Conservation (phyloP, 2,329 filamentous ascomycete genomes). For the Penicillium sp. region DNA sequence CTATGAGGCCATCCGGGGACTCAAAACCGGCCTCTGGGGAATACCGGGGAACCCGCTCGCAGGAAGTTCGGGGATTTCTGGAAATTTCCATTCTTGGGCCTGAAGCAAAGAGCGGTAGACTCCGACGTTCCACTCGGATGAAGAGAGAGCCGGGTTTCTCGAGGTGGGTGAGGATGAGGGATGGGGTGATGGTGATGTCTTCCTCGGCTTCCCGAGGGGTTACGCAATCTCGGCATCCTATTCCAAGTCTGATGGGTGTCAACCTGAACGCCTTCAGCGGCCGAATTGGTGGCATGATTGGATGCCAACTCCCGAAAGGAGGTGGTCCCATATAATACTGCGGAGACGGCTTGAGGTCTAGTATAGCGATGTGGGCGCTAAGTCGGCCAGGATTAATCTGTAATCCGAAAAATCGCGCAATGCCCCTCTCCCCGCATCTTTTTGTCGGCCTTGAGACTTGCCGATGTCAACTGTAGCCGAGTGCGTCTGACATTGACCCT, state of each 20-base stretch:
- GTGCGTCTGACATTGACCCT: constrained; percentile 6
- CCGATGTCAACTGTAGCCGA: constrained; percentile 1
- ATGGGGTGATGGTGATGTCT: neutral
- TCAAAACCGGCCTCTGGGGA: constrained; percentile 1
- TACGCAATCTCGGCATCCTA: constrained; percentile 8
- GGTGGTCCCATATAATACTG: constrained; percentile 9
- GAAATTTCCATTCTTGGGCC: neutral
- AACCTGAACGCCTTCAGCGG: constrained; percentile 3
- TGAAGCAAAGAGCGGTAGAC: neutral
- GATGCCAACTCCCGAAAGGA: constrained; percentile 1
- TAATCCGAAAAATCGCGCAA: constrained; percentile 15
- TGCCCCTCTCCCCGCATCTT: constrained; percentile 4
- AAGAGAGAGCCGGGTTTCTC: neutral
- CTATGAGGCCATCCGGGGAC: neutral
- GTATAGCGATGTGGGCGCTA: constrained; percentile 1
- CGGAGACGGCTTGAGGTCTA: constrained; percentile 5
- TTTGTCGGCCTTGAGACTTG: neutral
- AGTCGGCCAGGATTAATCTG: neutral
- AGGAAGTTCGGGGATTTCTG: neutral
- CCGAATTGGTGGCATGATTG: constrained; percentile 1
- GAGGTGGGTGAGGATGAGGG: neutral
- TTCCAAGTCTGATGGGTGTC: neutral
- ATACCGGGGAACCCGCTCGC: neutral
- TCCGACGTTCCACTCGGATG: neutral
- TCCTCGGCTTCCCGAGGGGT: constrained; percentile 13